phyloP scores from a whole-genome alignment of 768 basidiomycete genomes.

The Mycena chlorophos region DNA sequence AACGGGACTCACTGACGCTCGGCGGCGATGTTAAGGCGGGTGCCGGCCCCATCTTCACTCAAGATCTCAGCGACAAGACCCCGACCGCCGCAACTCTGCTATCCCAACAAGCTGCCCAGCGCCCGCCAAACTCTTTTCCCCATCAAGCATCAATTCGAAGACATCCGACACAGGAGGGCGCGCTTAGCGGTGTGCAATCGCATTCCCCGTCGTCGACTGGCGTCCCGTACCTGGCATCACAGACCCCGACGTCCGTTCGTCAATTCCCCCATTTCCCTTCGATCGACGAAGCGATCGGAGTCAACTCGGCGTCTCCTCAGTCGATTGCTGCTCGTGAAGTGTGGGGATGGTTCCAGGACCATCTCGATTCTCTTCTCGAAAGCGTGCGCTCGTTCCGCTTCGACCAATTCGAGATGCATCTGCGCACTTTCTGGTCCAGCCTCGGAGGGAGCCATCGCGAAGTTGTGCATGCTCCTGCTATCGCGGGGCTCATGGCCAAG shows the following conservation, averaged over 20 bases:
- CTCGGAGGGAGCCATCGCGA: conserved; percentile 77
- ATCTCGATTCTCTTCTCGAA: conserved; percentile 80
- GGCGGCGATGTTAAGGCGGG: conserved; percentile 66
- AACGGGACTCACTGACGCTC: conserved; percentile 72
- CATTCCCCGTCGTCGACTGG: conserved; percentile 54
- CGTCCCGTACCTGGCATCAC: conserved; percentile 49
- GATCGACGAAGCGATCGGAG: conserved; percentile 81
- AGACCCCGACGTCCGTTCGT: conserved; percentile 64
- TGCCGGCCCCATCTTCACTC: conserved; percentile 49
- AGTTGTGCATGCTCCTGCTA: conserved; percentile 84
- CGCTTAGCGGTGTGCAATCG: conserved; percentile 50
- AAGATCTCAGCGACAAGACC: conserved; percentile 81
- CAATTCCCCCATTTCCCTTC: conserved; percentile 80
- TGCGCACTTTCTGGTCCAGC: conserved; percentile 83
- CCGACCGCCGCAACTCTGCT: conserved; percentile 78
- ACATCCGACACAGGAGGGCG: conserved; percentile 60
- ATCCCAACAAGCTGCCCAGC: conserved; percentile 71
- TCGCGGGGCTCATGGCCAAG: conserved; percentile 85
- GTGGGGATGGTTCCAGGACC: conserved; percentile 92
- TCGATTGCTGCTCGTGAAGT: conserved; percentile 81
- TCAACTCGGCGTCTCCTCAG: conserved; percentile 72
- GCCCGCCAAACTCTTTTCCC: conserved; percentile 60
- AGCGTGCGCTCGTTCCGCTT: conserved; percentile 76
- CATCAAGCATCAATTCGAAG: conserved; percentile 77
- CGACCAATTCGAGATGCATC: conserved; percentile 87